These are phyloP conservation scores for Macrocystidia cucumis DNA, from an alignment of 1,284 basidiomycete genomes.

Conservation along the genomic window DNA sequence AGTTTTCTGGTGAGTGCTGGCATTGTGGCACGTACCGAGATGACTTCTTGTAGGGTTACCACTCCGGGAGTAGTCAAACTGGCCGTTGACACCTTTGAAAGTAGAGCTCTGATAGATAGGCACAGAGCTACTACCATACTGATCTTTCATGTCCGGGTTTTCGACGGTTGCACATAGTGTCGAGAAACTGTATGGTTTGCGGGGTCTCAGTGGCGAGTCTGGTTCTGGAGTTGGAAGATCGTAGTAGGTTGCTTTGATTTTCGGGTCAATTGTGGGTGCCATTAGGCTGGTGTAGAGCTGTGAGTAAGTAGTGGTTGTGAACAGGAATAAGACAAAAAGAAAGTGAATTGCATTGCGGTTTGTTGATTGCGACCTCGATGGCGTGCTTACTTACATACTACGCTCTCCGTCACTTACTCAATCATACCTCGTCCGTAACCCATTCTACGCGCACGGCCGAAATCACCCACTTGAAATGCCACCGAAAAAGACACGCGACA, in stretches of 20 bases:
- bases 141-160: constrained; percentile 83
- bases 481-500: constrained; percentile 37
- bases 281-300: constrained; percentile 15
- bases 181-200: constrained; percentile 74
- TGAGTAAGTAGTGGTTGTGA: no score
- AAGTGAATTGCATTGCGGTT: no score
- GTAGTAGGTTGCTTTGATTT: constrained; percentile 17
- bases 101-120: constrained; percentile 98
- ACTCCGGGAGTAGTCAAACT: constrained; percentile 92
- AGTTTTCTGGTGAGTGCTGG: constrained; percentile 5
- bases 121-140: constrained; percentile 89
- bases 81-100: constrained; percentile 90
- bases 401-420: background rate
- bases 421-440: no score
- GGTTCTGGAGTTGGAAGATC: constrained; percentile 66
- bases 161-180: constrained; percentile 93
- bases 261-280: constrained; percentile 21
- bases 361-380: no score
- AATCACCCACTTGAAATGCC: no score
- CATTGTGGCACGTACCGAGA: constrained; percentile 54
- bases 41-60: constrained; percentile 97
- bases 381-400: constrained; percentile 20
- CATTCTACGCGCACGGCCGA: no score
- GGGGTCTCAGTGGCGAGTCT: constrained; percentile 56
- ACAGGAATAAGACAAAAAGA: no score